phyloP scores from a whole-genome alignment of 805 yeast genomes.

The Barnettozyma sp. region DNA sequence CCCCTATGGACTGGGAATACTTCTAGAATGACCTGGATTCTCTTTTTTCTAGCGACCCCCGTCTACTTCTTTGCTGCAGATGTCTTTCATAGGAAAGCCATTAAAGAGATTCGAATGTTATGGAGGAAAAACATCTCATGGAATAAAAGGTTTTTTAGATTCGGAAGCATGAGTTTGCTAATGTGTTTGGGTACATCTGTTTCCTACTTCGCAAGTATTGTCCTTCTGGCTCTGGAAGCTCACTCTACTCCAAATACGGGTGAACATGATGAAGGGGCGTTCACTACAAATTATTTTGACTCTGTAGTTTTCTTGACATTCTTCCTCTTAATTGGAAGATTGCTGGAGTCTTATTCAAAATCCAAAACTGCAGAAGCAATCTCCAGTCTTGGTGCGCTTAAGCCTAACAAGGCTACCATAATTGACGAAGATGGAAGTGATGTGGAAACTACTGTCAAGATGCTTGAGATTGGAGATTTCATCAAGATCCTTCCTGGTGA shows the following conservation, averaged over 20 bases:
- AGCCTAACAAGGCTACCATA: constrained; percentile 43
- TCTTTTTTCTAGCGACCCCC: constrained; percentile 61
- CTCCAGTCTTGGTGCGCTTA: constrained; percentile 42
- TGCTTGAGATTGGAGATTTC: constrained; percentile 45
- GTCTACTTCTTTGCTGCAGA: constrained; percentile 71
- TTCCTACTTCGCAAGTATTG: constrained; percentile 63
- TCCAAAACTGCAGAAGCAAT: constrained; percentile 62
- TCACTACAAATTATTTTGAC: constrained; percentile 66
- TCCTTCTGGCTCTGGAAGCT: constrained; percentile 43
- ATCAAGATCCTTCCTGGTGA: constrained; percentile 47
- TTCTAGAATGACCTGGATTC: constrained; percentile 56
- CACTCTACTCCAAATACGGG: constrained; percentile 6
- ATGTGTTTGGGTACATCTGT: constrained; percentile 70
- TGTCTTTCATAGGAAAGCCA: constrained; percentile 61
- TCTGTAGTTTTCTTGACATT: constrained; percentile 72
- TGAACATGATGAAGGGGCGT: constrained; percentile 28
- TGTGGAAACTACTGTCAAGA: constrained; percentile 32
- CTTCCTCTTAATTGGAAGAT: constrained; percentile 63
- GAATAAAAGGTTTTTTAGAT: constrained; percentile 50
- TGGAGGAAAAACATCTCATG: constrained; percentile 53
- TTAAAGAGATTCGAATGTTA: constrained; percentile 48
- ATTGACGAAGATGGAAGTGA: constrained; percentile 30
- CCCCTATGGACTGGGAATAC: constrained; percentile 61
- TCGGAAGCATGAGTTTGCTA: constrained; percentile 73
- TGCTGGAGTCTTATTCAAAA: constrained; percentile 61